Evolutionary conservation across 495 filamentous ascomycete genomes (phyloP).

Genomic region (Neurospora sp.): DNA sequence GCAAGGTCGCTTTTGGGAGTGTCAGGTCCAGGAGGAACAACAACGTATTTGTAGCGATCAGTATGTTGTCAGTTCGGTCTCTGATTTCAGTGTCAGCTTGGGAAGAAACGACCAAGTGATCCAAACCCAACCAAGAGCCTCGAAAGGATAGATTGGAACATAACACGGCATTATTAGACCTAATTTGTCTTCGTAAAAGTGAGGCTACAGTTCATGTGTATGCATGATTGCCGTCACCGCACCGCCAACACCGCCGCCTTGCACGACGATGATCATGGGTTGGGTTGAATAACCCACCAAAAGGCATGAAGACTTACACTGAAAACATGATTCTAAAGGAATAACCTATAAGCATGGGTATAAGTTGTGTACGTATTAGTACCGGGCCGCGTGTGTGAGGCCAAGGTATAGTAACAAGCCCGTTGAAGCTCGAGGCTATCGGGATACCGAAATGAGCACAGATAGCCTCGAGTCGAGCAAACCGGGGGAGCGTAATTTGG

Average conservation of each 20-base stretch:
- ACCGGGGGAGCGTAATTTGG: not conserved
- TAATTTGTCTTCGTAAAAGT: not conserved
- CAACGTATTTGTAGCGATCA: not conserved
- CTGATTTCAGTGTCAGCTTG: not conserved
- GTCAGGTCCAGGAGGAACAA: not conserved
- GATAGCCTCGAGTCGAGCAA: not conserved
- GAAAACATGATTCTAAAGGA: too few relatives aligned
- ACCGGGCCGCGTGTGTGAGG: not conserved
- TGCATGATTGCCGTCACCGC: not conserved
- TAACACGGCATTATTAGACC: not conserved
- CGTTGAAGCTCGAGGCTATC: not conserved
- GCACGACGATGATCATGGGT: not conserved
- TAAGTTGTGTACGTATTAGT: not conserved
- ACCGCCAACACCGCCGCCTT: not conserved
- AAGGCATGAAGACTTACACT: not conserved
- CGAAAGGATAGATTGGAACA: not conserved
- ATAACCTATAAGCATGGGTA: not conserved
- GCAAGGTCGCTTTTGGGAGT: not conserved
- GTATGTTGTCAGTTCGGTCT: not conserved
- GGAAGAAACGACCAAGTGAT: not conserved
- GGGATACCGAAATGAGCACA: not conserved
- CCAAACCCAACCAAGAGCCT: not conserved
- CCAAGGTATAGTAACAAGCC: not conserved
- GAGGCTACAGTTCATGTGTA: not conserved
- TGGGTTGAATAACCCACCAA: not conserved